These are phyloP conservation scores for Eimeria zaria DNA, from an alignment of 169 alveolate species.

Conservation along the genomic window DNA sequence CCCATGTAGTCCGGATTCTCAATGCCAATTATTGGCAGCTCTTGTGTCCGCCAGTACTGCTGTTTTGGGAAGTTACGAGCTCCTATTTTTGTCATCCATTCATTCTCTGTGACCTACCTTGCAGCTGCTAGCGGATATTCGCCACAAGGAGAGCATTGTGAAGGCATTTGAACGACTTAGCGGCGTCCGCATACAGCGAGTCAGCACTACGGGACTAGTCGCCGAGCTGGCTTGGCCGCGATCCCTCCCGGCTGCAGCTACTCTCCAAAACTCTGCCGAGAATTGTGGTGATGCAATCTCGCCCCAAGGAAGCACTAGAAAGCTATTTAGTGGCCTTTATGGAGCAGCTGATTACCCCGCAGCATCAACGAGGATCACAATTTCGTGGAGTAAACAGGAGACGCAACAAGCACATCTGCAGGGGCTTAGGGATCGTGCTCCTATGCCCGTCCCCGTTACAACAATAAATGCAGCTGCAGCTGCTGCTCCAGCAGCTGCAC, in stretches of 20 bases:
- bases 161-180: slow-evolving; percentile 71
- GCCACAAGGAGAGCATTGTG: slow-evolving; percentile 78
- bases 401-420: background rate
- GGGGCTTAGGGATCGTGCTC: slow-evolving; percentile 13
- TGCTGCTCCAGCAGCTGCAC: background rate
- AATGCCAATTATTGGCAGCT: background rate
- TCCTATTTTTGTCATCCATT: background rate
- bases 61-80: background rate
- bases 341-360: slow-evolving; percentile 39
- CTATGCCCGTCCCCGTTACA: background rate
- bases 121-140: slow-evolving; percentile 82
- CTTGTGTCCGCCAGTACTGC: background rate
- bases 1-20: background rate
- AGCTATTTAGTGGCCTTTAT: background rate
- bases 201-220: slow-evolving; percentile 68
- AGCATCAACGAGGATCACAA: slow-evolving; percentile 39
- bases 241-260: slow-evolving; percentile 63
- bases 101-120: background rate
- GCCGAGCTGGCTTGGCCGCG: slow-evolving; percentile 80
- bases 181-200: slow-evolving; percentile 55
- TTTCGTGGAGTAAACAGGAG: slow-evolving; percentile 27
- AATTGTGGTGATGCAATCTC: background rate
- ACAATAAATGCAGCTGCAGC: background rate
- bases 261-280: slow-evolving; percentile 22
- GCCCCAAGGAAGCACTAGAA: background rate